Evolutionary conservation across 805 yeast species (phyloP), one percentile per base, ranked within the genome.

Genomic region (Metschnikowia kofuensis): DNA sequence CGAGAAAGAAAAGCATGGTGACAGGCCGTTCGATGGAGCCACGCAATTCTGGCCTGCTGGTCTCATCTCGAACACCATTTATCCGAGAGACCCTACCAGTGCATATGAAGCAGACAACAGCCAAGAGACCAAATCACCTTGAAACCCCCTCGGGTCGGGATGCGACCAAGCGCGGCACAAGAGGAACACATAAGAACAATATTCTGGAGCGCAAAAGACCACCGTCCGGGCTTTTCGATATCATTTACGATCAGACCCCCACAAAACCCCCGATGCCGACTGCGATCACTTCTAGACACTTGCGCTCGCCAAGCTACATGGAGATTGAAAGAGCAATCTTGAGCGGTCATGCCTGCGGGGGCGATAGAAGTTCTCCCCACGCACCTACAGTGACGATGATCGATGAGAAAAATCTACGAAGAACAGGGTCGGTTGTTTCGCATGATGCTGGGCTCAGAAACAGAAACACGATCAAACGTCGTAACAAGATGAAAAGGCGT

Each of bases 381-480:
- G 36, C 40, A 4, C 56, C 54, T 4, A 52, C 49, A 0, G 56
- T 51, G 38, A 56, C 58, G 2, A 51, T 54, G 38, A 47, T 49
- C 3, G 58, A 50, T n/a, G 50, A 47, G 30, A n/a, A 21, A 7
- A 26, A 15, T 15, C 54, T 57, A 26, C 49, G 73, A 30, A 49
- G 65, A 32, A 7, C 43, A 0, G 66, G 66, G 1, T 67, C 72
- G 4, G 49, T 69, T 1, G 52, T 66, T 5, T 70, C 76, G 1
- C 48, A 56, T 8, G 40, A 55, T n/a, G 71, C 72, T 10, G 56
- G 70, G 1, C 37, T 71, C 2, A 53, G 71, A 36, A 62, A 67
- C 49, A 53, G 73, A 35, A 63, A 64, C 45, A 57, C 56, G 12
- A 65, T 70, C 2, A 59, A 61, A 39, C 55, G 55, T 16, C 53